Evolutionary conservation across 768 basidiomycete species (phyloP), one percentile per base, ranked within the genome.

Genomic region (Termitomyces sp.): DNA sequence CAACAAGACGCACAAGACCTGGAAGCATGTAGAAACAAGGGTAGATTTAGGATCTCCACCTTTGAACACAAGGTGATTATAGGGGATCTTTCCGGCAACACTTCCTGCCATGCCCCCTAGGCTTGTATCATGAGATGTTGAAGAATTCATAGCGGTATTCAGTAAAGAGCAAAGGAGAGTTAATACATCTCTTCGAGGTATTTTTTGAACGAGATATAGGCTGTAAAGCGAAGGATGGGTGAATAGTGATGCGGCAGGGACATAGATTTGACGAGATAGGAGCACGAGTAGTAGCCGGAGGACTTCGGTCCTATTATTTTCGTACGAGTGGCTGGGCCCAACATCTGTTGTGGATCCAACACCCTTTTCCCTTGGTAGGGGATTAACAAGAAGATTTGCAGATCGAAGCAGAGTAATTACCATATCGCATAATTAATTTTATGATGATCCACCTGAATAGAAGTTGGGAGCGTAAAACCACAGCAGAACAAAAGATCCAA

Each of bases 401-500:
- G 49, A 40, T 37, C 7, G 10, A 11, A 14, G 16, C 1, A 17
- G 37, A 21, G 43, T 32, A 69, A 87, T 58, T 68, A 92, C 92
- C 93, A 96, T 54, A 95, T 95, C 23, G 89, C 76, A 75, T 94
- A 89, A 67, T 88, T 86, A 44, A 94, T 86, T 67, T 91, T 89
- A 68, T 91, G 83, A 63, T 88, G 86, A 65, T 89, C 86, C 47
- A 85, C 80, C 67, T 91, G 87, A 44, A 89, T 75, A 68, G 82
- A 83, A 28, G 79, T 80, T 9, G 96, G 91, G 9, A 98, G 73
- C 0, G 94, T 96, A 64, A 98, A 97, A 12, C 92, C 94, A 63
- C 92, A 95, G 67, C 93, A 94, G 69, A 96, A 98, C 39, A 97
- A 68, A 11, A 98, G 76, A 67, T 98, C 95, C 55, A 92, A 82